phyloP scores from a whole-genome alignment of 2,329 filamentous ascomycete genomes.

The Monilinia fructicola region DNA sequence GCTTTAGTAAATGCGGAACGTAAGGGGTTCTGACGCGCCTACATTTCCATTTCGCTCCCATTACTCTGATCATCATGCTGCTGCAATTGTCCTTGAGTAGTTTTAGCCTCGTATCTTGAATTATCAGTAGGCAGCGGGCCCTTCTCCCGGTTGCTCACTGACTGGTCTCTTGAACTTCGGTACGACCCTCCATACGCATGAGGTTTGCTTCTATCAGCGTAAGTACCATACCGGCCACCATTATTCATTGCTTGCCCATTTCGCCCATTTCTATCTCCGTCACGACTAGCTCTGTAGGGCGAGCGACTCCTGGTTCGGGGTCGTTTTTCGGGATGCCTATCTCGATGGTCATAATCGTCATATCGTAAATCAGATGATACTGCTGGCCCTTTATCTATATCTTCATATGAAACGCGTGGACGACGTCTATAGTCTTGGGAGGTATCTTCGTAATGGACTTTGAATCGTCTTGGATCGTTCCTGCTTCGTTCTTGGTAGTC shows the following conservation, averaged over 20 bases:
- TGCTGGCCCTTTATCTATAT: slow-evolving; percentile 50
- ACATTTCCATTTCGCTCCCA: slow-evolving; percentile 45
- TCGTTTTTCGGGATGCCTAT: slow-evolving; percentile 54
- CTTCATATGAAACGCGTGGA: slow-evolving; percentile 54
- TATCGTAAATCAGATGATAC: slow-evolving; percentile 44
- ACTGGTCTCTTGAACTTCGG: slow-evolving; percentile 55
- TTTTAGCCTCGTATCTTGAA: slow-evolving; percentile 67
- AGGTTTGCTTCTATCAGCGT: slow-evolving; percentile 30
- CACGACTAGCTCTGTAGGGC: slow-evolving; percentile 45
- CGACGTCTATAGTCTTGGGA: slow-evolving; percentile 49
- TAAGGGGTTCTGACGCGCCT: slow-evolving; percentile 20
- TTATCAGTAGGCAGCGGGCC: slow-evolving; percentile 58
- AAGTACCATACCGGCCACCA: slow-evolving; percentile 27
- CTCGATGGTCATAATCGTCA: slow-evolving; percentile 53
- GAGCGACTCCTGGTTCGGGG: slow-evolving; percentile 53
- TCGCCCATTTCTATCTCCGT: slow-evolving; percentile 31
- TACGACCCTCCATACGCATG: slow-evolving; percentile 45
- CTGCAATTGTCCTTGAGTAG: slow-evolving; percentile 58
- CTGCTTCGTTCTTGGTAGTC: slow-evolving; percentile 51
- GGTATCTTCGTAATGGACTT: slow-evolving; percentile 60
- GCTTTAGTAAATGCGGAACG: slow-evolving; percentile 27
- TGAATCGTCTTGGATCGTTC: slow-evolving; percentile 59
- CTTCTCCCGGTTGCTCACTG: slow-evolving; percentile 63
- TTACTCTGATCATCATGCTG: slow-evolving; percentile 47
- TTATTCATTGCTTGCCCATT: slow-evolving; percentile 32